Conservation (phyloP, 2,329 filamentous ascomycete genomes). For the Talaromyces rugulosus region DNA sequence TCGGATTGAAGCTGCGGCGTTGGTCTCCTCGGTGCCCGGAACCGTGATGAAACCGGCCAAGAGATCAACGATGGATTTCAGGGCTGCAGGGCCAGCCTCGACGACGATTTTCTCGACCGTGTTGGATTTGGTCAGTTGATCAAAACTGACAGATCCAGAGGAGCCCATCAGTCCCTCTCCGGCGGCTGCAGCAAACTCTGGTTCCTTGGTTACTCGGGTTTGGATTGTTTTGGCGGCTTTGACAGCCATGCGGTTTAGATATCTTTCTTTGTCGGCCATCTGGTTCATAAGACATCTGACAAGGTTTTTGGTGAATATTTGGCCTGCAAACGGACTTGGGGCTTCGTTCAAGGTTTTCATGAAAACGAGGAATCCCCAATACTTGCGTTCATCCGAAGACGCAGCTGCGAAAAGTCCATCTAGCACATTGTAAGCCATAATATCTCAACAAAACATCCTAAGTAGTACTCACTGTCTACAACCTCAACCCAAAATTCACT, state of each 20-base stretch:
- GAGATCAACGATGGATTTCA: slow-evolving; percentile 53
- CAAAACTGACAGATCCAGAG: slow-evolving; percentile 72
- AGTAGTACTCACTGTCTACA: slow-evolving; percentile 68
- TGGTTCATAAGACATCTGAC: slow-evolving; percentile 81
- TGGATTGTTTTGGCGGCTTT: slow-evolving; percentile 72
- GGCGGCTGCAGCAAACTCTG: slow-evolving; percentile 56
- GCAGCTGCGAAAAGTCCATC: slow-evolving; percentile 75
- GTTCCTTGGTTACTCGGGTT: slow-evolving; percentile 57
- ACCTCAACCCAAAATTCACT: slow-evolving; percentile 79
- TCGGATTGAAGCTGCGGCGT: slow-evolving; percentile 43
- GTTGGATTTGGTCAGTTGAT: slow-evolving; percentile 79
- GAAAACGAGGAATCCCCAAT: slow-evolving; percentile 85
- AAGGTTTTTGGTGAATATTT: slow-evolving; percentile 78
- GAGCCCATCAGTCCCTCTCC: slow-evolving; percentile 65
- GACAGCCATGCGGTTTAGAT: slow-evolving; percentile 72
- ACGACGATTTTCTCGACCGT: slow-evolving; percentile 72
- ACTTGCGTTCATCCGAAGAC: slow-evolving; percentile 84
- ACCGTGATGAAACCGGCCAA: slow-evolving; percentile 44
- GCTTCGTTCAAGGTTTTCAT: slow-evolving; percentile 63
- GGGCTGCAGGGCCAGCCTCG: slow-evolving; percentile 48
- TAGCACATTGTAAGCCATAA: slow-evolving; percentile 6
- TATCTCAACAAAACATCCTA: not conserved
- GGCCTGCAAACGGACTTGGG: slow-evolving; percentile 47
- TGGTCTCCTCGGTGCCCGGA: slow-evolving; percentile 44
- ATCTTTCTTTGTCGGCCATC: slow-evolving; percentile 69